Percentiles rank a stretch among this genome's conserved stretches.
phyloP scores from a whole-genome alignment of 2,329 filamentous ascomycete genomes.

The Talaromyces rugulosus region DNA sequence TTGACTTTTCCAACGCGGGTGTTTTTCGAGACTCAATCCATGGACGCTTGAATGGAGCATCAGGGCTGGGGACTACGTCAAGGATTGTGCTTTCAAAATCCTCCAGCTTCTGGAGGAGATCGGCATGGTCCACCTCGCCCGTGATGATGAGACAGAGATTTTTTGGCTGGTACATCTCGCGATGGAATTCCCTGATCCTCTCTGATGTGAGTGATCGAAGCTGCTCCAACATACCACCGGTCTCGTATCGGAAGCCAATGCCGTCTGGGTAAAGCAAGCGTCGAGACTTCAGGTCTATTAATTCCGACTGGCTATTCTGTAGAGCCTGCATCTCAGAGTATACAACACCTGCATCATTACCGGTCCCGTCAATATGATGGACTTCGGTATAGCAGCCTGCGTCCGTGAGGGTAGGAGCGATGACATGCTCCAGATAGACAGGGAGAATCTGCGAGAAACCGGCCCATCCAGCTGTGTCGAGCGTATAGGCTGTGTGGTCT shows the following conservation, averaged over 20 bases:
- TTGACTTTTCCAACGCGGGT: conserved; percentile 65
- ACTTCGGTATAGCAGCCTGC: conserved; percentile 93
- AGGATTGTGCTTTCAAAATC: conserved; percentile 84
- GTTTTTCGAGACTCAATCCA: conserved; percentile 87
- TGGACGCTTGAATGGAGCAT: conserved; percentile 74
- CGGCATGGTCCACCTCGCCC: conserved; percentile 80
- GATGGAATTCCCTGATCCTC: conserved; percentile 89
- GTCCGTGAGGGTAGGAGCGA: conserved; percentile 87
- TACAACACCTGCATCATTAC: conserved; percentile 92
- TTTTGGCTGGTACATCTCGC: conserved; percentile 95
- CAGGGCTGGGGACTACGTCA: conserved; percentile 70
- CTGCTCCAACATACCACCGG: conserved; percentile 94
- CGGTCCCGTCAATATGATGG: conserved; percentile 88
- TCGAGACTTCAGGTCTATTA: conserved; percentile 81
- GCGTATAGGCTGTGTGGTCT: conserved; percentile 92
- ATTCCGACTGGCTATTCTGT: conserved; percentile 75
- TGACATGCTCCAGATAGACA: conserved; percentile 90
- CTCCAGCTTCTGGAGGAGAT: conserved; percentile 77
- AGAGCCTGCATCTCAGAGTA: conserved; percentile 99
- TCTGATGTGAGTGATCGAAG: conserved; percentile 81
- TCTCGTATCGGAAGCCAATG: conserved; percentile 93
- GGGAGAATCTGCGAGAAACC: conserved; percentile 93
- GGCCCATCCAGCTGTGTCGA: conserved; percentile 95
- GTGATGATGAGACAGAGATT: conserved; percentile 88
- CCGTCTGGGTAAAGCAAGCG: conserved; percentile 81